These are phyloP conservation scores for Termitomyces sp. DNA, from an alignment of 768 basidiomycete genomes.

Conservation along the genomic window DNA sequence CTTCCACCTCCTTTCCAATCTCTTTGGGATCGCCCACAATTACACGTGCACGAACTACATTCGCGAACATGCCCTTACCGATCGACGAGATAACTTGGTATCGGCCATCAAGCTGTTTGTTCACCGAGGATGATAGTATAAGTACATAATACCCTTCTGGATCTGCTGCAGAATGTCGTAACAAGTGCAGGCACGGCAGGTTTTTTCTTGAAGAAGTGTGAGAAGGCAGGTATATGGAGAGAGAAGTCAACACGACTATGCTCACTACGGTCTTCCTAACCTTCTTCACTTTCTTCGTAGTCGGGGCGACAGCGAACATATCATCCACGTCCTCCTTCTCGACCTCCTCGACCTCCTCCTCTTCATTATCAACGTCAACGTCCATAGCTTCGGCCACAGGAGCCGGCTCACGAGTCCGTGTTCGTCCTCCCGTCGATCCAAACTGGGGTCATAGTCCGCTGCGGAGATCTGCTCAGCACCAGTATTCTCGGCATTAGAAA, in stretches of 20 bases:
- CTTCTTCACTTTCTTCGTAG: slow-evolving; percentile 53
- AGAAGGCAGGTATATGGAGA: not conserved
- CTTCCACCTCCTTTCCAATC: slow-evolving; percentile 77
- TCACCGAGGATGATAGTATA: slow-evolving; percentile 93
- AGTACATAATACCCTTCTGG: slow-evolving; percentile 97
- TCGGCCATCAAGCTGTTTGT: slow-evolving; percentile 88
- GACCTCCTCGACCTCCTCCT: slow-evolving; percentile 51
- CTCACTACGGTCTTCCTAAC: slow-evolving; percentile 56
- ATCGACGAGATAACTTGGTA: slow-evolving; percentile 94
- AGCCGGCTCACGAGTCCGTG: slow-evolving; percentile 48
- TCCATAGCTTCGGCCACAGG: slow-evolving; percentile 35
- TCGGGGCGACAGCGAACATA: slow-evolving; percentile 79
- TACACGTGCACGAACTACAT: slow-evolving; percentile 88
- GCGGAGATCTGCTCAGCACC: slow-evolving; percentile 76
- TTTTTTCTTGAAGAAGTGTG: slow-evolving; percentile 33
- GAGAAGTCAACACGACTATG: slow-evolving; percentile 9
- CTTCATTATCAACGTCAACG: slow-evolving; percentile 37
- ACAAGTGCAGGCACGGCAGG: slow-evolving; percentile 60
- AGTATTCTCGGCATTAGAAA: slow-evolving; percentile 44
- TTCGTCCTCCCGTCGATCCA: slow-evolving; percentile 85
- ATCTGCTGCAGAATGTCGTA: slow-evolving; percentile 86
- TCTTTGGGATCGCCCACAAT: slow-evolving; percentile 62
- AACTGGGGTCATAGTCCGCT: slow-evolving; percentile 82
- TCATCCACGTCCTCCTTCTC: slow-evolving; percentile 89
- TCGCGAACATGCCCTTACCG: slow-evolving; percentile 99